Percentiles rank a stretch among this genome's conserved stretches.
Evolutionary conservation across 768 basidiomycete genomes (phyloP).

Genomic region (Kwoniella bestiolae): DNA sequence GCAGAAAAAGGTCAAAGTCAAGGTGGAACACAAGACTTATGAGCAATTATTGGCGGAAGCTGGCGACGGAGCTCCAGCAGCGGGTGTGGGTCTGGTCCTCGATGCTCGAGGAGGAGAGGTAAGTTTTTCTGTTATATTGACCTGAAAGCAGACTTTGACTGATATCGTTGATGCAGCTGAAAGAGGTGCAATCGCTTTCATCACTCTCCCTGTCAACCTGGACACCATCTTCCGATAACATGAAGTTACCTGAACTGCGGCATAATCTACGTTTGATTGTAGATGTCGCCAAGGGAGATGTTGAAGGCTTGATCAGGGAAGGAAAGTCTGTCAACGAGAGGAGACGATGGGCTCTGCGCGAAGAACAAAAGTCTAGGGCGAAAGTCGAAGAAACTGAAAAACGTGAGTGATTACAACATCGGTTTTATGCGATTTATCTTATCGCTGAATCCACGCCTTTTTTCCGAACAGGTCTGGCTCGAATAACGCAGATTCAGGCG

Average conservation of each 20-base stretch:
- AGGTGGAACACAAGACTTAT: constrained; percentile 92
- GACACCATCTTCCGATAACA: constrained; percentile 84
- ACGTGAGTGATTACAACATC: constrained; percentile 58
- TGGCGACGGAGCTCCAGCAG: constrained; percentile 62
- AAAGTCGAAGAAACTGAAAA: constrained; percentile 77
- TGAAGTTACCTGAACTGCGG: constrained; percentile 91
- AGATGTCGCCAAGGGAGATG: constrained; percentile 77
- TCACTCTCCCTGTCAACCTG: constrained; percentile 73
- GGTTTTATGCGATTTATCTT: neutral
- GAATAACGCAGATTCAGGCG: constrained; percentile 75
- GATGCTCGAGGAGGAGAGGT: constrained; percentile 94
- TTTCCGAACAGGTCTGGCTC: constrained; percentile 68
- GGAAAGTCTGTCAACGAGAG: constrained; percentile 80
- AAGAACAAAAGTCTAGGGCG: constrained; percentile 72
- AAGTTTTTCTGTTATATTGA: constrained; percentile 51
- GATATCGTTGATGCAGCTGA: constrained; percentile 63
- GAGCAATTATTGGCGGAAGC: constrained; percentile 92
- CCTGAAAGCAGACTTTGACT: neutral
- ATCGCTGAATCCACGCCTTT: constrained; percentile 5
- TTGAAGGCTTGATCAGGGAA: constrained; percentile 87
- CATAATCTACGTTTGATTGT: constrained; percentile 90
- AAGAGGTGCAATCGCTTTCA: constrained; percentile 82
- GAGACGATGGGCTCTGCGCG: constrained; percentile 71
- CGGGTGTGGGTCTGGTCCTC: constrained; percentile 80
- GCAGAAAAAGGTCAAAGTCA: constrained; percentile 76